Percentiles rank a stretch among this genome's conserved stretches.
phyloP scores from a whole-genome alignment of 2,329 filamentous ascomycete species.

The Sordariomycetes sp. region DNA sequence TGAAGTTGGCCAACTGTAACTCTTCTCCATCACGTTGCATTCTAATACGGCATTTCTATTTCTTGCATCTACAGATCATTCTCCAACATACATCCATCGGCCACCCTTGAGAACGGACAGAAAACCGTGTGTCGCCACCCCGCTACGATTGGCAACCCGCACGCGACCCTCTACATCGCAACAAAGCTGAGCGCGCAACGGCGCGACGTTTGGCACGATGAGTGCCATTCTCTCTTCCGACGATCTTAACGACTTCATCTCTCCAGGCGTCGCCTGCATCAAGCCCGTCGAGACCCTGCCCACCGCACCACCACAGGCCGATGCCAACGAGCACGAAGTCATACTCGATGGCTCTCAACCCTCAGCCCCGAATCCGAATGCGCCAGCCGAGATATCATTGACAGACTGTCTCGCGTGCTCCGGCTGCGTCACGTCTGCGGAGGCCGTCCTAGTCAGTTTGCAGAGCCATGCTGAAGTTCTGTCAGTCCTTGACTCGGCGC shows the following conservation, averaged over 20 bases:
- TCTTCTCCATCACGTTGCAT: background rate
- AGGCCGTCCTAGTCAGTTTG: constrained; percentile 90
- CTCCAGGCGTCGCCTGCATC: constrained; percentile 93
- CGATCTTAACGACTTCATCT: constrained; percentile 98
- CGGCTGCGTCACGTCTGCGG: constrained; percentile 93
- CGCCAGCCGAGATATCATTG: constrained; percentile 84
- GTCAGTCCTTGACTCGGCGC: constrained; percentile 63
- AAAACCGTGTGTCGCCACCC: background rate
- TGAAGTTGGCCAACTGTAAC: background rate
- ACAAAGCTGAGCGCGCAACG: too few species aligned
- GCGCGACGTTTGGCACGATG: constrained; percentile 54
- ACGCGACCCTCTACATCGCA: background rate
- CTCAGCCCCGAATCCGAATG: constrained; percentile 39
- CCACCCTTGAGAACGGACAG: too few species aligned
- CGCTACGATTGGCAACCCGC: background rate
- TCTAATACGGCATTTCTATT: too few species aligned
- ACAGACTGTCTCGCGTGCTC: constrained; percentile 97
- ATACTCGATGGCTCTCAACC: constrained; percentile 78
- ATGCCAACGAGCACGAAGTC: constrained; percentile 63
- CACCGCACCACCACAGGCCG: constrained; percentile 19
- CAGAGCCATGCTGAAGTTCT: constrained; percentile 93
- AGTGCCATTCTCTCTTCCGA: constrained; percentile 95
- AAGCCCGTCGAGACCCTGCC: constrained; percentile 94
- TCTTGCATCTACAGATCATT: too few species aligned
- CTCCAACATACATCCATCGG: too few species aligned